Conservation (phyloP, 768 basidiomycete species). For the Polyporus arcularius region DNA sequence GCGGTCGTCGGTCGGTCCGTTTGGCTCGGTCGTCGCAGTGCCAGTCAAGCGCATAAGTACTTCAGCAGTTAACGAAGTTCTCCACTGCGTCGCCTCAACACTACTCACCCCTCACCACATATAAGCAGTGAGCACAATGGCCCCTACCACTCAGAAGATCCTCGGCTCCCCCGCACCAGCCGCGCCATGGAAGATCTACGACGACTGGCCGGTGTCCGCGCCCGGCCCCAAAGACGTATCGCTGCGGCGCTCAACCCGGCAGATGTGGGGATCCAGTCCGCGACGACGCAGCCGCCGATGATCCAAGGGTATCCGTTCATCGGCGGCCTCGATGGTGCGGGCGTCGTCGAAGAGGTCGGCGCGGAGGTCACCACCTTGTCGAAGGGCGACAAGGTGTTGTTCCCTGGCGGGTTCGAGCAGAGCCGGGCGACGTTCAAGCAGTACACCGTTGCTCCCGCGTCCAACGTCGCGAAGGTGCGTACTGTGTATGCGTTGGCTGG, state of each 20-base stretch:
- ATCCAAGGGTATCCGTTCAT: conserved; percentile 35
- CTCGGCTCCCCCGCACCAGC: conserved; percentile 12
- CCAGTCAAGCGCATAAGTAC: too few species aligned
- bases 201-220: conserved; percentile 23
- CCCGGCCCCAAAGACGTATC: conserved; percentile 42
- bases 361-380: conserved; percentile 37
- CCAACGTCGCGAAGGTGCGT: conserved; percentile 23
- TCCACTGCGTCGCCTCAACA: too few species aligned
- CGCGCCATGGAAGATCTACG: conserved; percentile 6
- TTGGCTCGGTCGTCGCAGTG: too few species aligned
- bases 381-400: conserved; percentile 46
- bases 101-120: not conserved
- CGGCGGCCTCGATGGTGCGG: conserved; percentile 29
- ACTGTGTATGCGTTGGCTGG: not conserved
- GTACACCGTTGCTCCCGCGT: conserved; percentile 27
- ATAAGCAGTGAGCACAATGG: not conserved
- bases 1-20: too few species aligned
- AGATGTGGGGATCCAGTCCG: conserved; percentile 12
- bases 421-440: conserved; percentile 25
- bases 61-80: too few species aligned
- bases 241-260: conserved; percentile 45
- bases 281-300: conserved; percentile 17
- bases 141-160: conserved; percentile 13
- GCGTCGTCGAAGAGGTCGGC: conserved; percentile 41
- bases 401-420: conserved; percentile 16